Evolutionary conservation across 371 early-diverging fungal species (phyloP), one percentile per base, ranked within the genome.

Genomic region (Syncephalastrum contaminatum): DNA sequence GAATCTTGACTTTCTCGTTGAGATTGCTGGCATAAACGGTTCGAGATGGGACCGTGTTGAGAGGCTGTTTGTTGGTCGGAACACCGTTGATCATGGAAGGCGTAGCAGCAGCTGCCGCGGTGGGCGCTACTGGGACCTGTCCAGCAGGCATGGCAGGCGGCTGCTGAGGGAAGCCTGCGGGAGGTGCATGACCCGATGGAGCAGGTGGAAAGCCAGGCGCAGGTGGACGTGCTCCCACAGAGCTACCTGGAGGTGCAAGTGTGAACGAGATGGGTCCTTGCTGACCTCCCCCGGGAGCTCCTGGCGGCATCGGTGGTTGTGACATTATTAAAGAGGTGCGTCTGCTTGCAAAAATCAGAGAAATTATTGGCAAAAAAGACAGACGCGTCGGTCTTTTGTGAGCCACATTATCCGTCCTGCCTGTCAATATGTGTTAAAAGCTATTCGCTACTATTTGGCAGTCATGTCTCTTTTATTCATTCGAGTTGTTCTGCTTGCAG

Each of bases 1-100:
- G 75, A 53, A 91, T 75, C 56, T 91, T 88, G 49, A 93, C 84
- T 69, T 93, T 90, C 64, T 94, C 96, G 61, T 92, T 90, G 42
- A 97, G 73, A 64, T 90, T 88, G 58, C 85, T 85, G 55, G 93
- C 83, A 72, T 95, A 95, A 53, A 97, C 80, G 16, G 95, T 93
- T 55, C 89, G 81, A 55, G 75, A 84, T 18, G 96, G 90, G 39
- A 86, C 70, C 41, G 77, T 81, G 64, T 84, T 77, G 16, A 85
- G 64, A 36, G 77, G 71, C 50, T 85, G 83, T 59, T 83, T 86
- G 5, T 81, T 75, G 2, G 62, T 57, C 24, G 85, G 81, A 56
- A 80, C 63, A n/a, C 75, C 70, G 40, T 57, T 67, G 15, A 58
- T 59, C 19, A 63, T 40, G 4, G 63, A 41, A 20, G 66, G 43